Evolutionary conservation across 441 rosid species (phyloP).

Genomic region (Eutrema salsugineum): DNA sequence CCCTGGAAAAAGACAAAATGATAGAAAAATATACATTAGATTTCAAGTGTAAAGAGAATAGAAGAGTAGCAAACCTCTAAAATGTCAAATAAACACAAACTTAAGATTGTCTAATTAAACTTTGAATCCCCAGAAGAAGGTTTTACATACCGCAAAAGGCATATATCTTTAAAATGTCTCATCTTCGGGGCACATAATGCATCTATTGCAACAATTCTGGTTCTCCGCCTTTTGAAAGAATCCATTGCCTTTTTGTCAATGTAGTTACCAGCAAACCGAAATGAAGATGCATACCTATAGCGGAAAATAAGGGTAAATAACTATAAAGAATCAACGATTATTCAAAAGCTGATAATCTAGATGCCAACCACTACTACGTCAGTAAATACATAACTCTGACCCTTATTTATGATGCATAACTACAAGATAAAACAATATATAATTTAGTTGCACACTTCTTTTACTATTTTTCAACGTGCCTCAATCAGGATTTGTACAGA

Average conservation of each 20-base stretch:
- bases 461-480: neutral
- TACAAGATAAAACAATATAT: neutral
- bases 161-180: conserved; percentile 52
- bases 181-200: conserved; percentile 62
- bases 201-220: conserved; percentile 79
- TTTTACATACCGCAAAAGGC: conserved; percentile 62
- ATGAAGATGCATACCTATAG: conserved; percentile 88
- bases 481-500: neutral
- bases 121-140: conserved; percentile 8
- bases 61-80: conserved; percentile 1
- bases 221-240: conserved; percentile 58
- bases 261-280: conserved; percentile 78
- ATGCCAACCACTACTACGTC: conserved; percentile 2
- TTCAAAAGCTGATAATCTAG: neutral
- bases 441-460: neutral
- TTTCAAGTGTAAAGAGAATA: neutral
- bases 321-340: neutral
- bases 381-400: neutral
- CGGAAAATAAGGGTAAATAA: conserved; percentile 17
- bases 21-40: neutral
- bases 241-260: conserved; percentile 59
- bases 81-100: neutral
- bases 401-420: neutral
- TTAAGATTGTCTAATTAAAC: neutral
- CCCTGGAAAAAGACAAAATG: conserved; percentile 53